Conservation (phyloP, 768 basidiomycete genomes). For the Suillus variegatus region DNA sequence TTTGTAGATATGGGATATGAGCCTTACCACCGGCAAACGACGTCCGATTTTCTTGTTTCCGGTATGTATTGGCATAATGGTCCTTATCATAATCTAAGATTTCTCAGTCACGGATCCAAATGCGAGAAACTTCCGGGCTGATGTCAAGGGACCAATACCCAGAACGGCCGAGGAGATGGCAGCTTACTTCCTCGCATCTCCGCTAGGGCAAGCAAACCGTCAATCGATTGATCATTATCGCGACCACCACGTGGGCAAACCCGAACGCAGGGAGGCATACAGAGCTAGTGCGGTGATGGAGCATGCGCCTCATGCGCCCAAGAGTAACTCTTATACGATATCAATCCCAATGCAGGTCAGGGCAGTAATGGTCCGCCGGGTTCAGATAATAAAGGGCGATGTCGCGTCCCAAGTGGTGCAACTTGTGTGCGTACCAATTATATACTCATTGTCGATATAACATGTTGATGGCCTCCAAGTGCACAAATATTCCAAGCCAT, state of each 20-base stretch:
- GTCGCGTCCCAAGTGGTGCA: constrained; percentile 34
- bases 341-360: constrained; percentile 49
- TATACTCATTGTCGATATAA: constrained; percentile 18
- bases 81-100: not conserved
- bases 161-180: constrained; percentile 62
- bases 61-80: not conserved
- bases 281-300: constrained; percentile 52
- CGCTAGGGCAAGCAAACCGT: constrained; percentile 41
- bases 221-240: constrained; percentile 52
- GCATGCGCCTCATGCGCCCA: constrained; percentile 47
- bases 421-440: constrained; percentile 15
- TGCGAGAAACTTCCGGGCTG: constrained; percentile 51
- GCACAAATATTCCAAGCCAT: constrained; percentile 37
- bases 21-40: constrained; percentile 59
- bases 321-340: constrained; percentile 50
- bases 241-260: constrained; percentile 45
- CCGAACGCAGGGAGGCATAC: constrained; percentile 44
- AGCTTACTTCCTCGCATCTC: constrained; percentile 43
- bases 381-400: constrained; percentile 47
- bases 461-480: constrained; percentile 28
- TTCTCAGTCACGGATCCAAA: constrained; percentile 58
- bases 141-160: constrained; percentile 23
- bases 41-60: constrained; percentile 59
- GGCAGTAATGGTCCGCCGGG: constrained; percentile 47
- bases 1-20: constrained; percentile 67